Evolutionary conservation across 2,329 filamentous ascomycete species (phyloP).

Genomic region (Beauveria brongniartii): DNA sequence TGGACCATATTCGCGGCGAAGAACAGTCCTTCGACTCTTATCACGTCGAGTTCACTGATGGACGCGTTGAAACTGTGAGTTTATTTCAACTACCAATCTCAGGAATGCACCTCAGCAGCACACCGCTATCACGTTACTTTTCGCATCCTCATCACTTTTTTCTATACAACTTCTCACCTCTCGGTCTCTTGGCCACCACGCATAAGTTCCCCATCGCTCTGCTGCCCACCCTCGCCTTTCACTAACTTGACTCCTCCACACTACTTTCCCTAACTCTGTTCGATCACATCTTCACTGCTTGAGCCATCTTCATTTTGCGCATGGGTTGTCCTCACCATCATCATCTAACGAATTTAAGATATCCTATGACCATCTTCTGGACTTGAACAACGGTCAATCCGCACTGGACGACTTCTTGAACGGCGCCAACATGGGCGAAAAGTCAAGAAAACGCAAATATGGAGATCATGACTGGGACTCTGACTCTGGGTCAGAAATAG

Average conservation of each 20-base stretch:
- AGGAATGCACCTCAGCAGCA: not conserved
- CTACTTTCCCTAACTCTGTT: not conserved
- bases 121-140: not conserved
- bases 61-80: conserved; percentile 37
- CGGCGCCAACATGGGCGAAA: conserved; percentile 14
- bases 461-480: conserved; percentile 22
- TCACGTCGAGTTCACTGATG: conserved; percentile 38
- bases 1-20: conserved; percentile 30
- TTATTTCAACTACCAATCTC: not conserved
- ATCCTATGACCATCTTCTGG: conserved; percentile 21
- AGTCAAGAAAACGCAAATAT: conserved; percentile 25
- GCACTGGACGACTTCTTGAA: conserved; percentile 20
- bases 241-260: not conserved
- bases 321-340: not conserved
- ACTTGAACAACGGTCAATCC: conserved; percentile 24
- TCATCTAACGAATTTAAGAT: conserved; percentile 19
- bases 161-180: not conserved
- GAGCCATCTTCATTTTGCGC: not conserved
- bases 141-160: not conserved
- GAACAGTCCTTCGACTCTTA: conserved; percentile 23
- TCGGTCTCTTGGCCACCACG: not conserved
- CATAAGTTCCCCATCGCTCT: not conserved
- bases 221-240: not conserved
- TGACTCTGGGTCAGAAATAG: conserved; percentile 15
- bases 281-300: not conserved